Evolutionary conservation across 305 asterid genomes (phyloP).

Genomic region (Fraxinus albicans): DNA sequence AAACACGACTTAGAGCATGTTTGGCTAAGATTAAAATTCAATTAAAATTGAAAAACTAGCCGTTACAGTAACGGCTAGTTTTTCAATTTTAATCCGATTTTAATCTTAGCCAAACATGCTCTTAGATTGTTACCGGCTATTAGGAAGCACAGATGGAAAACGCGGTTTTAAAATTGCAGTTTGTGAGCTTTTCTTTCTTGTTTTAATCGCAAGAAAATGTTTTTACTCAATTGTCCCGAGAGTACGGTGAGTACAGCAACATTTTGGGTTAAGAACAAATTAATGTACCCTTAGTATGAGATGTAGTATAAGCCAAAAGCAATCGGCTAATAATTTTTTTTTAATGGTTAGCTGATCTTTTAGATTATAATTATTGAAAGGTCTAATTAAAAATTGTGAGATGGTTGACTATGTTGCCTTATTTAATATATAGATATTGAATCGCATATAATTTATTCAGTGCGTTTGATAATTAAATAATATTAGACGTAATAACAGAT

Average conservation of each 20-base stretch:
- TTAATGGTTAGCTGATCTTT: background rate
- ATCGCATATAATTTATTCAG: background rate
- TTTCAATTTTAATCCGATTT: no score
- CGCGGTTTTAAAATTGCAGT: background rate
- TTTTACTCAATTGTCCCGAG: background rate
- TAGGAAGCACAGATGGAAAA: background rate
- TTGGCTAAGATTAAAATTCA: no score
- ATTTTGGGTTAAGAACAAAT: background rate
- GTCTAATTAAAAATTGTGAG: no score
- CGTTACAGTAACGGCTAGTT: no score
- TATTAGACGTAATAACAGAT: background rate
- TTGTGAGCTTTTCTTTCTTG: background rate
- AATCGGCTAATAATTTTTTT: background rate
- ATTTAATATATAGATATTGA: background rate
- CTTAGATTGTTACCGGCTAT: background rate
- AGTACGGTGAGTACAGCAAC: background rate
- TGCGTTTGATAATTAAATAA: background rate
- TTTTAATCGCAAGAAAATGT: background rate
- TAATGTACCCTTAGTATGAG: slow-evolving; percentile 22
- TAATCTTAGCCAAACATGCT: no score
- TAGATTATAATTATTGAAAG: background rate
- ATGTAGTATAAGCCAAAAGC: slow-evolving; percentile 6
- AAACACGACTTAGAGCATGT: background rate
- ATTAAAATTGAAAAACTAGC: no score
- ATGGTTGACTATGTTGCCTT: background rate